Evolutionary conservation across 2,329 filamentous ascomycete genomes (phyloP).

Genomic region (Monilinia polystroma): DNA sequence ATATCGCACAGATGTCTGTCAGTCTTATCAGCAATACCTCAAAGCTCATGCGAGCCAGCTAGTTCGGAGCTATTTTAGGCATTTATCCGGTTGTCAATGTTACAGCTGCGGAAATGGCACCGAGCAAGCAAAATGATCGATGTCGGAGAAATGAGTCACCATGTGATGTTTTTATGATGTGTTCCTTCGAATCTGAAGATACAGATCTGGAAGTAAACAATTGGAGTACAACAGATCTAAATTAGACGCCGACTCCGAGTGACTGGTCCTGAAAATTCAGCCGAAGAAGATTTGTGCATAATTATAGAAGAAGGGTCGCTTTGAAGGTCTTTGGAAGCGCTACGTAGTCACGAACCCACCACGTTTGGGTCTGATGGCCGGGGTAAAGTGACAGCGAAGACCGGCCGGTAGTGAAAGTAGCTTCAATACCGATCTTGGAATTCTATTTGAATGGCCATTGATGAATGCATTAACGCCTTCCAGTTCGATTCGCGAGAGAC

Average conservation of each 20-base stretch:
- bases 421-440: neutral
- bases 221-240: conserved; percentile 9
- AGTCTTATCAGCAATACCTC: conserved; percentile 10
- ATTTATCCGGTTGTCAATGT: neutral
- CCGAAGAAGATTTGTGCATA: conserved; percentile 5
- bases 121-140: neutral
- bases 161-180: neutral
- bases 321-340: conserved; percentile 17
- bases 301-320: conserved; percentile 16
- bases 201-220: conserved; percentile 3
- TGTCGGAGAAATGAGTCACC: neutral
- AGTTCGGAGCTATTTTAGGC: neutral
- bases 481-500: neutral
- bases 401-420: conserved; percentile 1
- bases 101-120: neutral
- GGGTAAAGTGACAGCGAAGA: conserved; percentile 17
- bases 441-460: neutral
- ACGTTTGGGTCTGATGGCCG: conserved; percentile 6
- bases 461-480: conserved; percentile 4
- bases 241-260: conserved; percentile 15
- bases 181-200: neutral
- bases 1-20: conserved; percentile 7
- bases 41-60: neutral
- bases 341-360: conserved; percentile 14
- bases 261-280: conserved; percentile 3